Evolutionary conservation across 2,329 filamentous ascomycete genomes (phyloP), one percentile per base, ranked within the genome.

Genomic region (Spiromastix sp.): DNA sequence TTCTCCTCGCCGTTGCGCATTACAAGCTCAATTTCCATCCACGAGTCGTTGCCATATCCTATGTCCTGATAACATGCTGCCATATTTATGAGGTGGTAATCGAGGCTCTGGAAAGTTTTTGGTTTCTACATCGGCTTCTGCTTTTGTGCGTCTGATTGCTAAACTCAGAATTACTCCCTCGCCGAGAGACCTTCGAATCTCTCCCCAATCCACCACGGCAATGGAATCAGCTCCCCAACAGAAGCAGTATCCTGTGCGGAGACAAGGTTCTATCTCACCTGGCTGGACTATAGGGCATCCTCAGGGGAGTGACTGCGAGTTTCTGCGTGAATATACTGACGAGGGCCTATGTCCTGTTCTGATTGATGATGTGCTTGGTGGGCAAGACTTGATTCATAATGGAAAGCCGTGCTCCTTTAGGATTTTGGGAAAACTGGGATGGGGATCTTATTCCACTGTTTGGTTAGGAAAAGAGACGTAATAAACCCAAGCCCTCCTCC

Each of bases 361-460:
- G 32, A 13, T 43, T 17, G 36, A 31, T 20, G 38, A 41, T 40
- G 22, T 41, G 19, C 24, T 43, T 16, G 8, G 11, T 22, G 41
- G 41, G 15, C n/a, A 29, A 17, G 25, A 43, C 25, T 26, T 43
- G 29, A 13, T 32, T 33, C 21, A 30, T 34, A 5, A 10, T 8
- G 29, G 12, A 27, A 24, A 36, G 13, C 15, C 5, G 13, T 41
- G 41, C 22, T 36, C 32, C 8, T 43, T 41, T 17, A 34, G 16
- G n/a, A 26, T 43, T 11, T 18, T 43, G 28, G 41, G 41, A 32
- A 43, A 43, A 28, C 27, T 43, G 10, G 38, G 38, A 7, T 15
- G 17, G 12, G 41, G 41, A 8, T 37, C 38, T 31, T 43, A 41
- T 20, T 41, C 41, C n/a, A 43, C 35, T 15, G 41, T 43, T 17